Conservation (phyloP, 768 basidiomycete genomes). For the Suillus lakei region DNA sequence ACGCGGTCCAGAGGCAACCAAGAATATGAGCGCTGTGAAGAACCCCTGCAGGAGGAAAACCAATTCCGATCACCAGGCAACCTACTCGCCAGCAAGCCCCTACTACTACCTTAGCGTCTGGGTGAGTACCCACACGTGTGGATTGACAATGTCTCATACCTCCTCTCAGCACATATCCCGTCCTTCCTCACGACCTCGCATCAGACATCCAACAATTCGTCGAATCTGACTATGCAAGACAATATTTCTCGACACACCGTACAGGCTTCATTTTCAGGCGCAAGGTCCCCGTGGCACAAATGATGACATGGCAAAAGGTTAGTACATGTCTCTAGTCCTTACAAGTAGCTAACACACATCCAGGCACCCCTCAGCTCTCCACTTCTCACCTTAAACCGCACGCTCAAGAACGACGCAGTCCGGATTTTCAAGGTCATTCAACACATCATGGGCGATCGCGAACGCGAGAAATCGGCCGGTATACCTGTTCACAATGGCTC, state of each 20-base stretch:
- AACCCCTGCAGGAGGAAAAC: conserved; percentile 61
- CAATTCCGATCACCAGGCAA: conserved; percentile 60
- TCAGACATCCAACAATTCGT: conserved; percentile 88
- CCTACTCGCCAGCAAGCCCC: conserved; percentile 35
- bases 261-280: conserved; percentile 87
- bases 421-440: conserved; percentile 90
- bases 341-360: neutral
- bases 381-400: conserved; percentile 69
- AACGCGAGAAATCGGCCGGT: conserved; percentile 64
- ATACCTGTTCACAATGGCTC: conserved; percentile 51
- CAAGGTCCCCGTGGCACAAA: conserved; percentile 78
- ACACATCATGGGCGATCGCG: conserved; percentile 91
- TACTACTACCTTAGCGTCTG: conserved; percentile 60
- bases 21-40: conserved; percentile 78
- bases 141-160: conserved; percentile 18
- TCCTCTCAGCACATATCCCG: conserved; percentile 65
- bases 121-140: conserved; percentile 48
- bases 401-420: conserved; percentile 76
- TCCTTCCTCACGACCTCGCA: conserved; percentile 79
- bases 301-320: conserved; percentile 94
- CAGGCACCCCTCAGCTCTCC: conserved; percentile 73
- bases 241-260: conserved; percentile 91
- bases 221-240: conserved; percentile 81
- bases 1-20: conserved; percentile 55
- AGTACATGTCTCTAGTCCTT: neutral